Base-by-base conservation (phyloP, 1,139 yeast genomes). In the Yamadazyma siamensis region DNA sequence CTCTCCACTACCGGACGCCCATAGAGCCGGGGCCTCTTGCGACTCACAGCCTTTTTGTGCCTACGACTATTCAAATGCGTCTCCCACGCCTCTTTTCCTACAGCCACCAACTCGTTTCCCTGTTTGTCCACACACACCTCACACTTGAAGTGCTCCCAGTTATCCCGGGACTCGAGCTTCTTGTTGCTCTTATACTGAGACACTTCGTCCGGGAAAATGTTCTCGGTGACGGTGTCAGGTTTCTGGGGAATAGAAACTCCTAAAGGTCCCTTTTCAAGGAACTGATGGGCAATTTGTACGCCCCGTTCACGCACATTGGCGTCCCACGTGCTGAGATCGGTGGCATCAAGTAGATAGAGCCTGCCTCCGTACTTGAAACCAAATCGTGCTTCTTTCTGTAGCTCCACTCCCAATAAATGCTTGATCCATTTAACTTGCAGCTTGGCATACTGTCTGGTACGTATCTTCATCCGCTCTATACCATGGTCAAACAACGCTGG, bases 381-480 rank as follows among this genome's bases (percentile, higher is more conserved):
- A 38, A 73, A 73, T n/a, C 68, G 47, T 1, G 61, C 47, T 36
- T 77, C 83, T 32, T 68, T 68, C 9, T 60, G 56, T 14, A 83
- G 58, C 51, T 83, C 88, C 1, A 80, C 76, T 3, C 80, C 68
- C 19, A 91, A 61, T 35, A 80, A 65, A 44, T 83, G 85, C 31
- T 71, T 71, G 38, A 91, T 89, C 96, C 97, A 91, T 53, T 88
- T 88, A n/a, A 88, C 77, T 52, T 91, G 99, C 41, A 75, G 75
- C 40, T 81, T 80, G 2, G 97, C 95, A 53, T 91, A 91, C 48
- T 81, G 86, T 33, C 95, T 61, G 0, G 99, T 91, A 25, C 85
- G 67, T 2, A 76, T 63, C 52, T 91, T 88, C 97, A 91, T 91
- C 18, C 75, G 63, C 11, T 77, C 83, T 2, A 83, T 61, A 6